Conservation (phyloP, 1,139 yeast genomes). For the Geotrichum candidum region DNA sequence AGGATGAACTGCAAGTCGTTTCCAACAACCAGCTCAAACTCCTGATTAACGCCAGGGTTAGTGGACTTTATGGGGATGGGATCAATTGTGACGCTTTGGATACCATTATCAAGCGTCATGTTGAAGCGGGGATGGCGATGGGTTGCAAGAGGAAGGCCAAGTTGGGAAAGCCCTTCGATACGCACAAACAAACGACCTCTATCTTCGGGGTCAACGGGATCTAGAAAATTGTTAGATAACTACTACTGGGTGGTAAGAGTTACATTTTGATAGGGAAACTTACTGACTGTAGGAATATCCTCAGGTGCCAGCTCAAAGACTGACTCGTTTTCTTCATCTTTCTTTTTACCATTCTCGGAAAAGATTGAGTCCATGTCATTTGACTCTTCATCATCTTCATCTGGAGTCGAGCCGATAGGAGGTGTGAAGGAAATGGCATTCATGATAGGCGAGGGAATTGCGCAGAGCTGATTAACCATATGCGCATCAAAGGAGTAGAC, state of each 20-base stretch:
- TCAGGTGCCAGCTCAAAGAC: slow-evolving; percentile 2
- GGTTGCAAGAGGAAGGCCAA: slow-evolving; percentile 47
- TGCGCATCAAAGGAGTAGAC: slow-evolving; percentile 18
- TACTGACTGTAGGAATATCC: background rate
- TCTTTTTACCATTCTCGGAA: slow-evolving; percentile 1
- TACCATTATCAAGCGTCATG: slow-evolving; percentile 79
- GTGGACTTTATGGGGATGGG: slow-evolving; percentile 45
- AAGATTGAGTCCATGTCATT: slow-evolving; percentile 15
- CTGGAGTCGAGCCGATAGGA: slow-evolving; percentile 11
- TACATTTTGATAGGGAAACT: background rate
- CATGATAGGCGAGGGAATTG: slow-evolving; percentile 25
- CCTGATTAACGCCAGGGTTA: slow-evolving; percentile 54
- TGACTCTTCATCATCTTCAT: slow-evolving; percentile 14
- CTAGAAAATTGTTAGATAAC: background rate
- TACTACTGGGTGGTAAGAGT: background rate
- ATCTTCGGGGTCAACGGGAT: slow-evolving; percentile 40
- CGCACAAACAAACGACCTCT: slow-evolving; percentile 73
- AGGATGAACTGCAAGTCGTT: slow-evolving; percentile 57
- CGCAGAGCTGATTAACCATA: slow-evolving; percentile 23
- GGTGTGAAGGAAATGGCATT: slow-evolving; percentile 24
- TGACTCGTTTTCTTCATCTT: slow-evolving; percentile 4
- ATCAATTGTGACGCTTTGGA: slow-evolving; percentile 75
- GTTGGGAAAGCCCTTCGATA: slow-evolving; percentile 53
- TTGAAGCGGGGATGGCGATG: slow-evolving; percentile 49
- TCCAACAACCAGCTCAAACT: slow-evolving; percentile 72